phyloP scores from a whole-genome alignment of 2,329 filamentous ascomycete species.

The Bipolaris zeicola region DNA sequence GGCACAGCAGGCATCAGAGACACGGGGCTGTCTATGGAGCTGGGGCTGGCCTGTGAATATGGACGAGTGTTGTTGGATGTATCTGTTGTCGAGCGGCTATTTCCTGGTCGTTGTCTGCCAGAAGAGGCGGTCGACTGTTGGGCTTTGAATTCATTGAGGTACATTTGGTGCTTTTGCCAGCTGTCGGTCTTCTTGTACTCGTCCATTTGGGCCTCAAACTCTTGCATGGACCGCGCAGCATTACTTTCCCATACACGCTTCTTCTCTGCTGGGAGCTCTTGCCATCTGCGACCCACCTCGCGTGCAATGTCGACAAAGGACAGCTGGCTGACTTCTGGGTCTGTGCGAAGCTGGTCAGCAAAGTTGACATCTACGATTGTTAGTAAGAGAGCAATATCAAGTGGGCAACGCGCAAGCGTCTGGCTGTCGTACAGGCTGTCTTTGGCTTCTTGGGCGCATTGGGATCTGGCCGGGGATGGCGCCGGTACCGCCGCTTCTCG shows the following conservation, averaged over 20 bases:
- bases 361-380: constrained; percentile 48
- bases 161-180: constrained; percentile 46
- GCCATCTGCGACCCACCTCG: constrained; percentile 48
- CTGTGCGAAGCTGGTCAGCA: constrained; percentile 46
- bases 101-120: constrained; percentile 24
- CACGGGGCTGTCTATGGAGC: constrained; percentile 37
- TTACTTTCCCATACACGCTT: constrained; percentile 48
- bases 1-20: constrained; percentile 31
- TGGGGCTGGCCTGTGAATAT: constrained; percentile 34
- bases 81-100: constrained; percentile 31
- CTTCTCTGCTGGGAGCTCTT: constrained; percentile 42
- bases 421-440: constrained; percentile 43
- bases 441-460: constrained; percentile 51
- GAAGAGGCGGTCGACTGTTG: constrained; percentile 30
- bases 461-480: constrained; percentile 45
- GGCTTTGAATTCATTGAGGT: constrained; percentile 44
- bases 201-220: constrained; percentile 48
- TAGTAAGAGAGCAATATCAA: constrained; percentile 6
- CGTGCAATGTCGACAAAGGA: constrained; percentile 49
- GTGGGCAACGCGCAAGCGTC: background rate
- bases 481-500: constrained; percentile 47
- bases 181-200: constrained; percentile 48
- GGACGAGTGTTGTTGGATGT: constrained; percentile 32
- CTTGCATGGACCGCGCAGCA: constrained; percentile 47
- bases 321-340: constrained; percentile 43